Conservation (phyloP, 768 basidiomycete species). For the Suillus occidentalis region DNA sequence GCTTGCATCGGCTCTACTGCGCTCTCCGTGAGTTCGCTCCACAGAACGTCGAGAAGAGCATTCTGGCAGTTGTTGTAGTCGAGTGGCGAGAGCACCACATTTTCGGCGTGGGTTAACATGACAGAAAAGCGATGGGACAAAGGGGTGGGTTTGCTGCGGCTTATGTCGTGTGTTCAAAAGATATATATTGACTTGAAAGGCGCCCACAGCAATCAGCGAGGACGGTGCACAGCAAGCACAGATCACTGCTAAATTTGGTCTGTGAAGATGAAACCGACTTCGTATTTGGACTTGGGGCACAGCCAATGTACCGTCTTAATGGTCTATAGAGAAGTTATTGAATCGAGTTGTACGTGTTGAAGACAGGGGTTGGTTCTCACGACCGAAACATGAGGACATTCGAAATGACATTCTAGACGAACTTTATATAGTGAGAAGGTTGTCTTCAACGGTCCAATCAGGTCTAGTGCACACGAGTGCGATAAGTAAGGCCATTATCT, state of each 20-base stretch:
- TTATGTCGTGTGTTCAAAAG: neutral
- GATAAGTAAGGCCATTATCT: conserved; percentile 2
- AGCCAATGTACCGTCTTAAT: neutral
- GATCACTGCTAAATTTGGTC: neutral
- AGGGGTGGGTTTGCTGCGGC: neutral
- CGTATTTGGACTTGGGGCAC: neutral
- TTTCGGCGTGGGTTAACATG: neutral
- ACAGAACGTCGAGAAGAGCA: conserved; percentile 11
- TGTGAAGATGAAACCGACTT: neutral
- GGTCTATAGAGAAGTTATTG: neutral
- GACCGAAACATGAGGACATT: neutral
- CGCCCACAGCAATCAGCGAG: neutral
- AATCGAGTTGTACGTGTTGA: neutral
- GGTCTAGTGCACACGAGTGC: neutral
- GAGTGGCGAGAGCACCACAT: neutral
- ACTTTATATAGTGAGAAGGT: neutral
- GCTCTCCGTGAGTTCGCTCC: conserved; percentile 22
- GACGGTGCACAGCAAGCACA: neutral
- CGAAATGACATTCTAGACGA: neutral
- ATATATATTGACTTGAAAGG: neutral
- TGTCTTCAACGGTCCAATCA: neutral
- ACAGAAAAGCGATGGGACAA: neutral
- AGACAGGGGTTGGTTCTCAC: neutral
- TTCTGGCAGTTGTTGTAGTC: neutral
- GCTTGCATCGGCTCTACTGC: conserved; percentile 31